Conservation (phyloP, 208 protist species). For the Phytomonas francai region DNA sequence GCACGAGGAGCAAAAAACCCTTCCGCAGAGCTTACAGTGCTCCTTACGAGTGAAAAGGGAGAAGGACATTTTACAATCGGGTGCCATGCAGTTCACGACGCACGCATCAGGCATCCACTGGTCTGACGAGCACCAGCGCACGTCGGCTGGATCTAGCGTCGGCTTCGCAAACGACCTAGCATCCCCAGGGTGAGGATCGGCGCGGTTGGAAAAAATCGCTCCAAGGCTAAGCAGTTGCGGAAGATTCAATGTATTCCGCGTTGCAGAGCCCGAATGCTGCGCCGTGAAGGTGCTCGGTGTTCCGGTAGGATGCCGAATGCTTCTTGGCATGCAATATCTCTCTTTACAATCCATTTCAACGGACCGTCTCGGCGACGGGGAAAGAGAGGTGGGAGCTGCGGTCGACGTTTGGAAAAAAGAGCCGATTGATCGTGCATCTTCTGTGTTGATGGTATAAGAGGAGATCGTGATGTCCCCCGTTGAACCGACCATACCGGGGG, state of each 20-base stretch:
- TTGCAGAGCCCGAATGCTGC: neutral
- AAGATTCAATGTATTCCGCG: neutral
- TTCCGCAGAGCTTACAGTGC: slow-evolving; percentile 70
- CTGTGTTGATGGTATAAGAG: neutral
- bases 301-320: neutral
- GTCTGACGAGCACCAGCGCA: slow-evolving; percentile 47
- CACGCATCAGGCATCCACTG: slow-evolving; percentile 69
- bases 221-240: neutral
- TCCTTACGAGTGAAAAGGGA: slow-evolving; percentile 78
- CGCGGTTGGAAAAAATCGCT: neutral
- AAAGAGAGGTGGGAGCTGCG: neutral
- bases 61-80: slow-evolving; percentile 65
- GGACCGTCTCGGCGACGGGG: neutral
- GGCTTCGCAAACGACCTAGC: slow-evolving; percentile 42
- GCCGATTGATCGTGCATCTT: neutral
- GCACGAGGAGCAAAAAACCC: slow-evolving; percentile 71
- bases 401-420: neutral
- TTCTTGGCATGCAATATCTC: neutral
- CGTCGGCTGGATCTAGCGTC: slow-evolving; percentile 29
- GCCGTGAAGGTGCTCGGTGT: neutral
- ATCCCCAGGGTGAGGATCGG: neutral
- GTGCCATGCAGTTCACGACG: slow-evolving; percentile 78
- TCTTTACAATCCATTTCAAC: neutral
- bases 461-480: neutral
- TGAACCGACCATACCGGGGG: neutral